Percentiles rank a stretch among this genome's conserved stretches.
These are phyloP conservation scores for Rhododendron ferrugineum DNA, from an alignment of 148 eudicot species.

Conservation along the genomic window DNA sequence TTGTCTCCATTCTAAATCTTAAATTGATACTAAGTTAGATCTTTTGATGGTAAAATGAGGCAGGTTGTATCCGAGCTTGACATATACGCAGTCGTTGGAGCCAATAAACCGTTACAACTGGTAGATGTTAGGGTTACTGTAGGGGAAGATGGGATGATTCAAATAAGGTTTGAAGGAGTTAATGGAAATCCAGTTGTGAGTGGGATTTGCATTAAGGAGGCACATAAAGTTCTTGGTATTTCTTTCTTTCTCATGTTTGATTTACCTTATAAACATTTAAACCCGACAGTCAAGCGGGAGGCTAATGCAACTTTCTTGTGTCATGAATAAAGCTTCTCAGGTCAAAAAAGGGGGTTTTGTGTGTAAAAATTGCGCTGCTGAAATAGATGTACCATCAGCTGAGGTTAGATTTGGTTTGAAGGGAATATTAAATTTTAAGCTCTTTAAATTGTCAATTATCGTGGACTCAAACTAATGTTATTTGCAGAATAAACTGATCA, in stretches of 20 bases:
- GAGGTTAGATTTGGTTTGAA: conserved; percentile 41
- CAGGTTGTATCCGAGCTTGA: conserved; percentile 67
- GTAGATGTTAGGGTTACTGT: conserved; percentile 44
- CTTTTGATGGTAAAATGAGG: conserved; percentile 13
- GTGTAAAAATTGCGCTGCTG: conserved; percentile 64
- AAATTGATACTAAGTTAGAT: neutral
- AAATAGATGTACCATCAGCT: conserved; percentile 48
- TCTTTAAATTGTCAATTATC: neutral
- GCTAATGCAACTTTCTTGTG: neutral
- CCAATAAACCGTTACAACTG: conserved; percentile 54
- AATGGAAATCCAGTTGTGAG: conserved; percentile 47
- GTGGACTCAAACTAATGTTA: neutral
- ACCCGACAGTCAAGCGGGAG: neutral
- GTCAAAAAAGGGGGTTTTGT: conserved; percentile 31
- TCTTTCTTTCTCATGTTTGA: conserved; percentile 3
- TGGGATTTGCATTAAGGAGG: conserved; percentile 60
- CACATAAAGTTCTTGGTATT: conserved; percentile 51
- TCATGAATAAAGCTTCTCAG: conserved; percentile 33
- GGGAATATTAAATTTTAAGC: neutral
- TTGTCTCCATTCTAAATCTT: neutral
- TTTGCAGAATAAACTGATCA: conserved; percentile 40
- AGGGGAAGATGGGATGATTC: conserved; percentile 40
- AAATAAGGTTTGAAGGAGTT: conserved; percentile 49
- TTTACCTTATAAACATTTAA: neutral
- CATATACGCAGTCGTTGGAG: conserved; percentile 59